Conservation (phyloP, 805 yeast species). For the Schizosaccharomyces japonicus region DNA sequence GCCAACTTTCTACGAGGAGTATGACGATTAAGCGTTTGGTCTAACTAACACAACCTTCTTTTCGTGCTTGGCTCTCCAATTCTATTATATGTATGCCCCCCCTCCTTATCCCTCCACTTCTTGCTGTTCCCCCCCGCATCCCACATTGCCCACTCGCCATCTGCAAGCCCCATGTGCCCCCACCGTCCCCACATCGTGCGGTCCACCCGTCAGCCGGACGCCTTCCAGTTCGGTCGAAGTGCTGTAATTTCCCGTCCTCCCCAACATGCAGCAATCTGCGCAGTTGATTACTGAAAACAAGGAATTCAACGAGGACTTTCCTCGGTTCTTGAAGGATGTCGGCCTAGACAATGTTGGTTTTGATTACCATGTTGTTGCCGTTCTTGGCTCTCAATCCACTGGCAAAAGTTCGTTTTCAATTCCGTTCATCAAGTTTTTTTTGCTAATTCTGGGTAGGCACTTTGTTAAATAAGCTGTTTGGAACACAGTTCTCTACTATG, state of each 20-base stretch:
- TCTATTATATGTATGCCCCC: too few relatives aligned
- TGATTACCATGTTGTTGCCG: slow-evolving; percentile 74
- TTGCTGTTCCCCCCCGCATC: too few relatives aligned
- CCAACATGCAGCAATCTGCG: too few relatives aligned
- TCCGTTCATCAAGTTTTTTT: not conserved
- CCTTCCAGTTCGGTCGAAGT: too few relatives aligned
- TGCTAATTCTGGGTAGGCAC: slow-evolving; percentile 20
- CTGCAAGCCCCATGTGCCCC: too few relatives aligned
- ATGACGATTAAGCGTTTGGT: not conserved
- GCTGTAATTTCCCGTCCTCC: too few relatives aligned
- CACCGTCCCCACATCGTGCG: too few relatives aligned
- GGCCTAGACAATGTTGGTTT: slow-evolving; percentile 28
- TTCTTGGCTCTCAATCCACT: slow-evolving; percentile 90
- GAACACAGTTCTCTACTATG: slow-evolving; percentile 82
- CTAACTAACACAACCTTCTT: too few relatives aligned
- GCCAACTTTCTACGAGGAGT: not conserved
- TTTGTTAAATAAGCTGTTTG: slow-evolving; percentile 59
- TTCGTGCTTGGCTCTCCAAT: too few relatives aligned
- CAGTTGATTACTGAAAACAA: slow-evolving; percentile 33
- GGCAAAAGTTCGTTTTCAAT: slow-evolving; percentile 42
- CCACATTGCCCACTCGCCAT: too few relatives aligned
- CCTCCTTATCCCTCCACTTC: too few relatives aligned
- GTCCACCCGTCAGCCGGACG: too few relatives aligned
- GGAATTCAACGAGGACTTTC: slow-evolving; percentile 16
- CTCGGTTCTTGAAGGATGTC: slow-evolving; percentile 18